Evolutionary conservation across 345 rosid genomes (phyloP).

Genomic region (Lepidium sativum): DNA sequence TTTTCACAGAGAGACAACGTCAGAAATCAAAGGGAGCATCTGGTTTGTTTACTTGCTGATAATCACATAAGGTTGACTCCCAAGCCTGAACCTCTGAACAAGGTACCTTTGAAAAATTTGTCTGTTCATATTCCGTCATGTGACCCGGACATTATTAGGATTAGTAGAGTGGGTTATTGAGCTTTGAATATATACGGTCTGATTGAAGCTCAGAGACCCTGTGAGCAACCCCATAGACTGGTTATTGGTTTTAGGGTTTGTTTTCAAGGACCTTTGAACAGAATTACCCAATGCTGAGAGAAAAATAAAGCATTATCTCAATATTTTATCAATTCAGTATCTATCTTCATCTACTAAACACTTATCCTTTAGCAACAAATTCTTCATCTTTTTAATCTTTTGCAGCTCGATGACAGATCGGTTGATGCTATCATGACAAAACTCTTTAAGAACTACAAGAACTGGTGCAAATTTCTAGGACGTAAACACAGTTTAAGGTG

Average conservation of each 20-base stretch:
- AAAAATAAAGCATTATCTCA: background rate
- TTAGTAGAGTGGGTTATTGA: background rate
- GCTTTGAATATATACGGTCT: background rate
- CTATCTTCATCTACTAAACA: conserved; percentile 1
- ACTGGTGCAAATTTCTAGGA: conserved; percentile 92
- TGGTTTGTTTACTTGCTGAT: conserved; percentile 77
- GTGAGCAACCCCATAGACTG: conserved; percentile 4
- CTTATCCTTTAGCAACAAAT: background rate
- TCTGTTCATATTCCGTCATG: background rate
- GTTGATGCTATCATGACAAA: conserved; percentile 82
- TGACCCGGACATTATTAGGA: background rate
- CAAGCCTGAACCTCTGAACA: conserved; percentile 85
- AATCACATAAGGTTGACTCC: conserved; percentile 80
- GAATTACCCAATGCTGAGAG: background rate
- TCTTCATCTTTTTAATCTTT: background rate
- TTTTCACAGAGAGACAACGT: conserved; percentile 76
- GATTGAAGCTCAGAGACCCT: background rate
- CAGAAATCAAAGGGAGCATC: conserved; percentile 94
- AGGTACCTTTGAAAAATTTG: conserved; percentile 36
- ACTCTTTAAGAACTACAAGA: conserved; percentile 83
- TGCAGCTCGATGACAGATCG: conserved; percentile 97
- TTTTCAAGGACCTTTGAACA: background rate
- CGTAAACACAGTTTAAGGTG: conserved; percentile 93
- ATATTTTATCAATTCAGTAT: background rate
- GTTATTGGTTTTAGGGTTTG: background rate